Evolutionary conservation across 2,329 filamentous ascomycete species (phyloP), one percentile per base, ranked within the genome.

Genomic region (Helotiales sp.): DNA sequence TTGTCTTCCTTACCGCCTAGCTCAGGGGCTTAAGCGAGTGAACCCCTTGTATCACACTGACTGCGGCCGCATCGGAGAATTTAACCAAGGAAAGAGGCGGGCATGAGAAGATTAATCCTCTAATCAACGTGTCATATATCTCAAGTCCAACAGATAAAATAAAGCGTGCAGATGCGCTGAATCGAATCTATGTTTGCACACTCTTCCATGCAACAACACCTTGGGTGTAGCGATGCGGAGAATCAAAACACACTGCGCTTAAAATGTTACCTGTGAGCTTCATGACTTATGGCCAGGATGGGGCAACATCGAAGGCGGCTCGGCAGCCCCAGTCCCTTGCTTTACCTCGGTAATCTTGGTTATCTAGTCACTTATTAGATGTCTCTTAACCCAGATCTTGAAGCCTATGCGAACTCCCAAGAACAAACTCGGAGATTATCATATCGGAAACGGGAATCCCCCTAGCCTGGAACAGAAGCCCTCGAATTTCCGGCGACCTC

Each of bases 51-150:
- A 32, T 32, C 20, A 57, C 54, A 24, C 3, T 52, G 49, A 17
- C 11, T 37, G 54, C 54, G 32, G 54, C 54, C 32, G 54, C 54
- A 37, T 40, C 54, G 54, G 54, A 57, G 52, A 57, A 7, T 26
- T 57, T 57, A 22, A 57, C 54, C 32, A 40, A 57, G 17, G 7
- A 34, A 40, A 55, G 8, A 5, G 32, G 26, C 13, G 54, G 13
- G 4, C 3, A 34, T 55, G 52, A 13, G 47, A 34, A 11, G 13
- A 30, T 32, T 8, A 11, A 55, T 22, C 1, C 17, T 28, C 52
- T n/a, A 55, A 55, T 52, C 49, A 52, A 2, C 8, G 8, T n/a
- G n/a, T n/a, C n/a, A 20, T 20, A 45, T 1, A 26, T 47, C 20
- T 13, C 3, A 26, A 28, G 22, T 1, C 17, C 15, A 22, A 28